Conservation (phyloP, 257 asterid genomes). For the Leptodermis oblonga region DNA sequence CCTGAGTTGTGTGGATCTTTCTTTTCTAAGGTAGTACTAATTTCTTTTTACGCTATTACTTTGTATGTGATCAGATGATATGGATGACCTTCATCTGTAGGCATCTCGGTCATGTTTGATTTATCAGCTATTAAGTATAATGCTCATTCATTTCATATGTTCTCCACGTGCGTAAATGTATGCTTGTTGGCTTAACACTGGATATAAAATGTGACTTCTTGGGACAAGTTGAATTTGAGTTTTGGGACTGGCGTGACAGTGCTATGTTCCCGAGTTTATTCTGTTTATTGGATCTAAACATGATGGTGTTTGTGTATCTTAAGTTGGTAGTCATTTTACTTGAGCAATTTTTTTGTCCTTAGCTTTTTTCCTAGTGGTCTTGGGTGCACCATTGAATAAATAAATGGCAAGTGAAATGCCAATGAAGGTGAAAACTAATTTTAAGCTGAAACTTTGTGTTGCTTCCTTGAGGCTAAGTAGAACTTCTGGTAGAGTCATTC, state of each 20-base stretch:
- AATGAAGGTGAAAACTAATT: not conserved
- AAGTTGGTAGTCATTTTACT: not conserved
- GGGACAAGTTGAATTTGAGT: not conserved
- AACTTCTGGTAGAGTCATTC: conserved; percentile 8
- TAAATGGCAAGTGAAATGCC: not conserved
- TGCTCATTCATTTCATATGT: not conserved
- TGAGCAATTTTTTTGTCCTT: no score
- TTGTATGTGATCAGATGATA: not conserved
- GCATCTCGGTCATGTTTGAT: not conserved
- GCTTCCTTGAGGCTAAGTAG: no score
- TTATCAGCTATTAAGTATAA: not conserved
- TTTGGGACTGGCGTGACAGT: not conserved
- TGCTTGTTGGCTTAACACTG: not conserved
- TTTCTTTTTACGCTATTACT: not conserved
- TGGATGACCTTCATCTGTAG: not conserved
- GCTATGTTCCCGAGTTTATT: not conserved
- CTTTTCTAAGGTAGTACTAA: conserved; percentile 69
- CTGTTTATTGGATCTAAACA: not conserved
- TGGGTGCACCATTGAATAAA: not conserved
- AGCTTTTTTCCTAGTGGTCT: not conserved
- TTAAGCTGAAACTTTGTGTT: not conserved
- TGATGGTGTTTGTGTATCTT: not conserved
- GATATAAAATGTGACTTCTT: not conserved
- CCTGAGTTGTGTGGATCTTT: conserved; percentile 99
- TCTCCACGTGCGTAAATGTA: not conserved